Percentiles rank a stretch among this genome's conserved stretches.
Conservation (phyloP, 1,284 basidiomycete species). For the Austroboletus novae-zelandiae region DNA sequence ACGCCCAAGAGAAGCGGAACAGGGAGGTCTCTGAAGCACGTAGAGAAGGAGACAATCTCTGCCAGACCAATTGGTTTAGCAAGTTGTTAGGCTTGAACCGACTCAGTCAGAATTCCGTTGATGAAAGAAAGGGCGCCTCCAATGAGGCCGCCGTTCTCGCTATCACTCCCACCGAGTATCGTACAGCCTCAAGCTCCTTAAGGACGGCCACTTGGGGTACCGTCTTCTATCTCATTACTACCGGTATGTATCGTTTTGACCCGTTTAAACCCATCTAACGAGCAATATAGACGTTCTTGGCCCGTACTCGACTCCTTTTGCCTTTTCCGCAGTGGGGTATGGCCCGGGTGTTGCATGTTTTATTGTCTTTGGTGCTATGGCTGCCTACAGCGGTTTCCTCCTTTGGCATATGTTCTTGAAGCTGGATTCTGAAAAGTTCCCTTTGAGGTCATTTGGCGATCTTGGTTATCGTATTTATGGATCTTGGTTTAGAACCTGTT, state of each 20-base stretch:
- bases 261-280: background rate
- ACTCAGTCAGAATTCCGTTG: slow-evolving; percentile 4
- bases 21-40: slow-evolving; percentile 33
- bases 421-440: slow-evolving; percentile 57
- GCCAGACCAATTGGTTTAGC: slow-evolving; percentile 9
- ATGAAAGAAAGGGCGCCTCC: slow-evolving; percentile 20
- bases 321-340: slow-evolving; percentile 58
- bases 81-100: slow-evolving; percentile 23
- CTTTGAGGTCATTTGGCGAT: slow-evolving; percentile 58
- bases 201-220: slow-evolving; percentile 32
- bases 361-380: slow-evolving; percentile 40
- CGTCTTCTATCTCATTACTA: slow-evolving; percentile 28
- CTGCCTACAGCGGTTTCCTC: slow-evolving; percentile 53
- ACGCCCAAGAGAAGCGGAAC: slow-evolving; percentile 28
- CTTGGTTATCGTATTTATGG: slow-evolving; percentile 58
- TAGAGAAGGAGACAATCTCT: slow-evolving; percentile 22
- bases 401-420: slow-evolving; percentile 58
- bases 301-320: slow-evolving; percentile 61
- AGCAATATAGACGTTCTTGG: slow-evolving; percentile 51
- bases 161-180: slow-evolving; percentile 21
- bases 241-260: slow-evolving; percentile 18
- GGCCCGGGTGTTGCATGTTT: slow-evolving; percentile 47
- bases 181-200: slow-evolving; percentile 29
- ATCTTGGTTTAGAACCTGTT: slow-evolving; percentile 39
- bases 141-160: slow-evolving; percentile 15